Conservation (phyloP, 1,284 basidiomycete species). For the Trichosporon asahii region DNA sequence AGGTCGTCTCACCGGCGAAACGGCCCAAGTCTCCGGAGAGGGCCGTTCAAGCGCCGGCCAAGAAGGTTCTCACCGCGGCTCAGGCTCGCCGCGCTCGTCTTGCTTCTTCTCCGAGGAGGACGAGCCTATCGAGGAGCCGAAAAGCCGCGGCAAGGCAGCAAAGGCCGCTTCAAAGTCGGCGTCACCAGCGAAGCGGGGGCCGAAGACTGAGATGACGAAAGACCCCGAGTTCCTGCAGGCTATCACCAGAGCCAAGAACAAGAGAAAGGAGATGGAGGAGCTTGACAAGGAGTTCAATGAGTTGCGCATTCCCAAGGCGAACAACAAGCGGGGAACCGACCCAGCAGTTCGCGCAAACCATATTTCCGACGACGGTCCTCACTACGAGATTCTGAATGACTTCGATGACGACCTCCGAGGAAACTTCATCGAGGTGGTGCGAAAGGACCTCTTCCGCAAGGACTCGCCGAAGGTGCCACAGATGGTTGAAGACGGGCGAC, state of each 20-base stretch:
- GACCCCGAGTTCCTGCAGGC: conserved; percentile 47
- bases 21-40: neutral
- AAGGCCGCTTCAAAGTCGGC: neutral
- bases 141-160: neutral
- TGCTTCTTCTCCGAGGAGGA: conserved; percentile 22
- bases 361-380: conserved; percentile 17
- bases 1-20: conserved; percentile 6
- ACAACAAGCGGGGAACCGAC: conserved; percentile 49
- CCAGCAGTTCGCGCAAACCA: conserved; percentile 10
- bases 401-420: conserved; percentile 72
- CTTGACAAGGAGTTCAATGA: conserved; percentile 83
- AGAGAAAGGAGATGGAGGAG: conserved; percentile 53
- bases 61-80: neutral
- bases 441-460: conserved; percentile 47
- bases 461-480: conserved; percentile 50
- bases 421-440: conserved; percentile 77
- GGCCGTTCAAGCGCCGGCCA: neutral
- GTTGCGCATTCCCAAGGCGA: conserved; percentile 69
- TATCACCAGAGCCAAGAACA: conserved; percentile 32
- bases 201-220: conserved; percentile 27
- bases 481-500: conserved; percentile 57
- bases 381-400: conserved; percentile 59
- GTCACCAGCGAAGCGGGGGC: conserved; percentile 3
- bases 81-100: neutral
- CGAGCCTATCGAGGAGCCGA: conserved; percentile 24